Evolutionary conservation across 164 flowering plant genomes (phyloP).

Genomic region (Nymphaea thermarum): DNA sequence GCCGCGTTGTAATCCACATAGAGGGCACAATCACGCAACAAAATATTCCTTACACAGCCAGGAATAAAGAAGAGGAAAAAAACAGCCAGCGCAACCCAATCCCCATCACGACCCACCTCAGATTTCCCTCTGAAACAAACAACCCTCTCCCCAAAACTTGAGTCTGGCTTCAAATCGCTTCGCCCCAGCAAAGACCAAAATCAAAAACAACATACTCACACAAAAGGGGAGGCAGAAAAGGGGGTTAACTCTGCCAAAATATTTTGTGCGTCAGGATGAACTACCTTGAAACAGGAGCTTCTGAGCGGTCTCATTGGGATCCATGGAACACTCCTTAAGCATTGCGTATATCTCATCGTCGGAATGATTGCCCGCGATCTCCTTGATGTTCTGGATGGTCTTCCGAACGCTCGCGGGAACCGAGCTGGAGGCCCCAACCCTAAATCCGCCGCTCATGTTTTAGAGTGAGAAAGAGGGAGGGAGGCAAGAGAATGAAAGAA

Average conservation of each 20-base stretch:
- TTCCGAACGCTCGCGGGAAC: constrained; percentile 42
- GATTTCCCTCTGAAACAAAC: background rate
- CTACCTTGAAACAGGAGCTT: constrained; percentile 65
- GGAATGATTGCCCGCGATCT: constrained; percentile 59
- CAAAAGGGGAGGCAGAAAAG: background rate
- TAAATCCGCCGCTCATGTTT: constrained; percentile 50
- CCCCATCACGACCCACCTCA: background rate
- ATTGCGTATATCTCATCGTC: constrained; percentile 85
- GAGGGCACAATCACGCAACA: background rate
- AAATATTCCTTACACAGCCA: background rate
- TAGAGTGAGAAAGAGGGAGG: constrained; percentile 2
- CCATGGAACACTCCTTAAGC: constrained; percentile 83
- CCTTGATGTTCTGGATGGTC: constrained; percentile 69
- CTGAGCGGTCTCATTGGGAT: constrained; percentile 84
- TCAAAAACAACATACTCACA: background rate
- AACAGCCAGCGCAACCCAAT: background rate
- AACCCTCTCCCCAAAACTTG: too few species aligned
- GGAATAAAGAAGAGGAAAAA: background rate
- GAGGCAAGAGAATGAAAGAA: background rate
- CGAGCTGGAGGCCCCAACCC: constrained; percentile 27
- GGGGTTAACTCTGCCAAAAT: background rate
- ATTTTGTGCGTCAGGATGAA: background rate
- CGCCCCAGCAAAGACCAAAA: background rate
- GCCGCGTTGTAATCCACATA: too few species aligned
- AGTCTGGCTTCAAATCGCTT: background rate